Base-by-base conservation (phyloP, 345 rosid species). In the Litchi chinensis region DNA sequence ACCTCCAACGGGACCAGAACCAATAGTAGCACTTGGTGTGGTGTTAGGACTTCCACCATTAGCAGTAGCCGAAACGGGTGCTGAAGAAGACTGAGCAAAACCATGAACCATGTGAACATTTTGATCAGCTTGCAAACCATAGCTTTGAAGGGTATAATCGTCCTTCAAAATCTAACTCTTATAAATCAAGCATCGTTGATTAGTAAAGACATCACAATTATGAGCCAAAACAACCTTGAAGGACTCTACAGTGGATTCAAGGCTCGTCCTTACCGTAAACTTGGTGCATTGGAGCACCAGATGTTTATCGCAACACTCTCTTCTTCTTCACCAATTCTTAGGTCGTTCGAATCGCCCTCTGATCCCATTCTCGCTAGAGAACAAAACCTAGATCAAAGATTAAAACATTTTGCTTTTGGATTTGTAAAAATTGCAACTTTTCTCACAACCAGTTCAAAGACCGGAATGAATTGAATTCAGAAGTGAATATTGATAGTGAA, bases 101-200 rank as follows among this genome's bases (percentile, higher is more conserved):
- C 98, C 95, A 68, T 93, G 88, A 76, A 93, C 98, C 95, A 95
- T 88, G 86, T 95, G 98, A 59, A 95, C 84, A 21, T 97, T 91
- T 70, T 95, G 98, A 87, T 95, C 98, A 79, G 92, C 97, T 89
- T 91, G 95, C 90, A 95, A 70, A 79, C 98, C 98, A 83, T 93
- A 93, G 82, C 91, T 90, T 46, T 77, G 84, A n/a, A 93, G 94
- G 48, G 91, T 80, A 68, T 90, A 92, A 76, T 89, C 95, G 75
- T 93, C 97, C 82, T 93, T 93, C 75, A 93, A 84, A 77, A 93
- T 91, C 76, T 95, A 95, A 18, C 97, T 94, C 77, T 91, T 93
- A 76, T 91, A 93, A 86, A 93, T 93, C 91, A 93, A 74, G 4
- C 94, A 87, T 84, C 90, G 97, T 80, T 91, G 95, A 76, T 91